Conservation (phyloP, 106 monocot species). For the Apostasia ramifera region DNA sequence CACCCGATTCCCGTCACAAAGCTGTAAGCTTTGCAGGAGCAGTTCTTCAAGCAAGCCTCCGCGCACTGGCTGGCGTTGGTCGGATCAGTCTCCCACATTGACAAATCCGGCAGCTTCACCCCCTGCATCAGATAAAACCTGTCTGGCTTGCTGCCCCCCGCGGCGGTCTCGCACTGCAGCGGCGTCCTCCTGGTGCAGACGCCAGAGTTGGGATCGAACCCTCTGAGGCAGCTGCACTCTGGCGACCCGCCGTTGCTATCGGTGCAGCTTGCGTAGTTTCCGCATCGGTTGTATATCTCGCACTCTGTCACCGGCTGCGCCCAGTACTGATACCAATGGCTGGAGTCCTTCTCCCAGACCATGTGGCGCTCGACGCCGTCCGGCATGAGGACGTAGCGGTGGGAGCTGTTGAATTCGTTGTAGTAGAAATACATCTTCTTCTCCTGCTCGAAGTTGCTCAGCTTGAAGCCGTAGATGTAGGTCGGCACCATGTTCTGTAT, state of each 20-base stretch:
- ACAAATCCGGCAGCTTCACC: conserved; percentile 49
- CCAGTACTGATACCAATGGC: conserved; percentile 17
- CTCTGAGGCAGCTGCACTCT: conserved; percentile 19
- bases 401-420: conserved; percentile 26
- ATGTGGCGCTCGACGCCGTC: conserved; percentile 23
- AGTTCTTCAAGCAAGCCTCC: conserved; percentile 25
- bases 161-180: conserved; percentile 2
- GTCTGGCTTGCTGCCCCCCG: conserved; percentile 13
- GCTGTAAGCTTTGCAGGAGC: conserved; percentile 47
- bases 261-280: conserved; percentile 10
- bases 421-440: conserved; percentile 35
- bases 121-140: conserved; percentile 28
- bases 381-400: conserved; percentile 25
- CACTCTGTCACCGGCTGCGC: conserved; percentile 17
- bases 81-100: conserved; percentile 13
- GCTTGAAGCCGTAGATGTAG: conserved; percentile 42
- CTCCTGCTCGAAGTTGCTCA: conserved; percentile 30
- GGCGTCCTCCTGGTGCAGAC: conserved; percentile 10
- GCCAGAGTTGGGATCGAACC: conserved; percentile 10
- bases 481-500: conserved; percentile 29
- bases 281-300: conserved; percentile 26
- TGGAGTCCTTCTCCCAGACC: conserved; percentile 10
- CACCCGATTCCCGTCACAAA: conserved; percentile 34
- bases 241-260: conserved; percentile 5
- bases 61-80: conserved; percentile 10